These are phyloP conservation scores for Letharia columbiana DNA, from an alignment of 495 filamentous ascomycete genomes.

Conservation along the genomic window DNA sequence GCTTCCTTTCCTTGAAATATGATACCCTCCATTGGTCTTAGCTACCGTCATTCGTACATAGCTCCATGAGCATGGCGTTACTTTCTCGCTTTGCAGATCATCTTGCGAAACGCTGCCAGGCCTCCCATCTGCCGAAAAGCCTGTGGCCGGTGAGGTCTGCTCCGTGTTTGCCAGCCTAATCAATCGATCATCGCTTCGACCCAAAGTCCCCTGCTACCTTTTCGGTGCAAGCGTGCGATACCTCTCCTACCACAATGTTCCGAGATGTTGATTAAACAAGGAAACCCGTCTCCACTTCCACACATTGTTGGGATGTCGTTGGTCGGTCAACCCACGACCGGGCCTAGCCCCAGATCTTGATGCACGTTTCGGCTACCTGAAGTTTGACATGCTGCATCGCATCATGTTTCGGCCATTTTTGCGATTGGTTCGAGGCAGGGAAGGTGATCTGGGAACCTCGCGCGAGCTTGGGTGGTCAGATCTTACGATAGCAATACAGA, in stretches of 20 bases:
- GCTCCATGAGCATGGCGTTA: constrained; percentile 9
- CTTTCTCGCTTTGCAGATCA: not conserved
- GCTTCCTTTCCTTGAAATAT: not conserved
- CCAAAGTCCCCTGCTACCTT: not conserved
- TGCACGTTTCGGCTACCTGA: not conserved
- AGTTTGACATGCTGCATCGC: constrained; percentile 4
- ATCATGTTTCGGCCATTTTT: not conserved
- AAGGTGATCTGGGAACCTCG: not conserved
- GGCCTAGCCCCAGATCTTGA: constrained; percentile 1
- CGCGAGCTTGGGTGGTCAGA: no score
- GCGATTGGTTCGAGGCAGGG: not conserved
- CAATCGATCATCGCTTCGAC: not conserved
- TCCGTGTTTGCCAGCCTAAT: not conserved
- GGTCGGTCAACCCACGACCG: not conserved
- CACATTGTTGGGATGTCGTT: not conserved
- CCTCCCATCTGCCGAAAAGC: not conserved
- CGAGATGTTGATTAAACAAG: not conserved
- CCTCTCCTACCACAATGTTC: not conserved
- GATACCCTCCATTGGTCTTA: constrained; percentile 12
- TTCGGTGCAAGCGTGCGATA: not conserved
- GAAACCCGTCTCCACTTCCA: not conserved
- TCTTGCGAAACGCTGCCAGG: not conserved
- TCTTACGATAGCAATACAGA: not conserved
- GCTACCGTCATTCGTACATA: not conserved
- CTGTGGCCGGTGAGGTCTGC: not conserved